These are phyloP conservation scores for Penicillium sp. DNA, from an alignment of 2,329 filamentous ascomycete species.

Conservation along the genomic window DNA sequence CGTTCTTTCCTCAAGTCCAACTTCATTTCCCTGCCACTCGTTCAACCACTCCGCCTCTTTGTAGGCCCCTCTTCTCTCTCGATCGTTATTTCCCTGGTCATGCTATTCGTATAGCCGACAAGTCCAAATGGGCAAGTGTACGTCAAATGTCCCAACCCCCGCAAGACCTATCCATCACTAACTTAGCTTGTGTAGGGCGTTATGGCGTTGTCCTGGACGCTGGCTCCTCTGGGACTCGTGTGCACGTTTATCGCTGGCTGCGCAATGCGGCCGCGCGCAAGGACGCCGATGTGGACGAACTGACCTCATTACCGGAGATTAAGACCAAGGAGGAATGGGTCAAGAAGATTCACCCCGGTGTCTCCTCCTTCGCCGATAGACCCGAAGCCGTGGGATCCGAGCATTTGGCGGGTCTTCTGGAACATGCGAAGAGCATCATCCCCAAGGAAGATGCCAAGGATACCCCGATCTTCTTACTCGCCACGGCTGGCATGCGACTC, in stretches of 20 bases:
- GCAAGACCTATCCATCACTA: conserved; percentile 3
- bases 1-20: conserved; percentile 1
- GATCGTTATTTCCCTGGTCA: conserved; percentile 21
- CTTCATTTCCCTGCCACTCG: conserved; percentile 11
- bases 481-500: conserved; percentile 90
- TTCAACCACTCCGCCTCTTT: conserved; percentile 2
- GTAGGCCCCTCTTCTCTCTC: background rate
- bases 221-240: conserved; percentile 90
- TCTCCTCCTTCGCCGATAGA: conserved; percentile 81
- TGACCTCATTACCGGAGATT: conserved; percentile 70
- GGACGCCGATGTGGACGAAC: conserved; percentile 55
- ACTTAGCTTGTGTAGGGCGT: conserved; percentile 44
- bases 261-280: conserved; percentile 65
- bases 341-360: conserved; percentile 88
- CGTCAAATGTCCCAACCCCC: conserved; percentile 2
- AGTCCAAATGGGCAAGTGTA: conserved; percentile 45
- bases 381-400: conserved; percentile 73
- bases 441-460: conserved; percentile 70
- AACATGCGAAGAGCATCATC: conserved; percentile 75
- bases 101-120: conserved; percentile 27
- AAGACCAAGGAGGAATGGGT: conserved; percentile 82
- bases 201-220: conserved; percentile 97
- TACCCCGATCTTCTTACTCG: conserved; percentile 91
- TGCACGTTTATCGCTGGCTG: conserved; percentile 93
- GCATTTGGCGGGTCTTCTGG: conserved; percentile 72